Base-by-base conservation (phyloP, 1,284 basidiomycete genomes). In the Microbotryomycetes sp. region DNA sequence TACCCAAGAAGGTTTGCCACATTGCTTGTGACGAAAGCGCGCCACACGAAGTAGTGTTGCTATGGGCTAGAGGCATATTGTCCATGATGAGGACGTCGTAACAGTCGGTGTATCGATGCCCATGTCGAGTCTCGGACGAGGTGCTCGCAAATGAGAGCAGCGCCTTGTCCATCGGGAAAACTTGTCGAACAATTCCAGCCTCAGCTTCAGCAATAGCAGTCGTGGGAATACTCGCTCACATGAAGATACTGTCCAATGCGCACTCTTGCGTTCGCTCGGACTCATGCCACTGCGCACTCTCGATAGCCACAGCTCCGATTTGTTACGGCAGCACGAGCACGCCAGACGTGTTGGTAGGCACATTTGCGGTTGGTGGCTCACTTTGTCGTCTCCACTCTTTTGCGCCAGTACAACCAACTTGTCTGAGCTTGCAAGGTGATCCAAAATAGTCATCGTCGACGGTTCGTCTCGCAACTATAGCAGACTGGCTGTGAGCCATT, bases 1-100 rank as follows among this genome's bases (percentile, higher is more conserved):
- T 21, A 5, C 48, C 56, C 6, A 56, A 52, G 47, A 67, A 67
- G 0, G 49, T 21, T 11, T 41, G 2, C 60, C 61, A 67, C n/a
- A 18, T 11, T 9, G 35, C 35, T 18, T 9, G 18, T 11, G 35
- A 41, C 18, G 35, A 41, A 41, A 18, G 18, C 35, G n/a, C n/a
- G 53, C 59, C 62, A 41, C 60, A 51, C 1, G 57, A 58, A 11
- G 50, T 23, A n/a, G n/a, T n/a, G n/a, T n/a, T n/a, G n/a, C n/a
- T n/a, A n/a, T n/a, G n/a, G n/a, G n/a, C n/a, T n/a, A n/a, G n/a
- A n/a, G n/a, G n/a, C n/a, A n/a, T 28, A 0, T 64, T 35, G 52
- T 67, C 66, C 46, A 67, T 50, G 26, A 67, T 28, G 46, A 67
- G 52, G 5, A 54, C 47, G 45, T 67, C 66, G 60, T 29, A 48